These are phyloP conservation scores for Sporobolomyces phaffii DNA, from an alignment of 768 basidiomycete genomes.

Conservation along the genomic window DNA sequence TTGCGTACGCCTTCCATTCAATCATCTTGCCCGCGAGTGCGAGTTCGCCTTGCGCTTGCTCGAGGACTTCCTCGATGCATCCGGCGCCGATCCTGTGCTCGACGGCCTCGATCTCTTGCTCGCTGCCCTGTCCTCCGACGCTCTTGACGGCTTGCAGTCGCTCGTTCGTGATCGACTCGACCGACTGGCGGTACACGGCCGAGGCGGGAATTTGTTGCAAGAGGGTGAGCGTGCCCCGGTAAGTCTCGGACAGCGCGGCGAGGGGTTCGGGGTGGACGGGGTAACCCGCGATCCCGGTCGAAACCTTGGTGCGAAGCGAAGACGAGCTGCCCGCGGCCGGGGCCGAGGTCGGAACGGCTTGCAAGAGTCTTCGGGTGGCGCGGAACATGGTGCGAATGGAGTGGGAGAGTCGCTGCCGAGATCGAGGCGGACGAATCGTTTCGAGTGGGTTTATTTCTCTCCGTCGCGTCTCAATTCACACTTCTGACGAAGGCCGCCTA, in stretches of 20 bases:
- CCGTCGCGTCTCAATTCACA: too few relatives aligned
- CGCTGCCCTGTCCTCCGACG: conserved; percentile 52
- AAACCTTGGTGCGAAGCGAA: conserved; percentile 52
- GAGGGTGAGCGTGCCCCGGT: conserved; percentile 64
- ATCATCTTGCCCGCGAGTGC: conserved; percentile 67
- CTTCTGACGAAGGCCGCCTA: too few relatives aligned
- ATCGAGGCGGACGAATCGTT: not conserved
- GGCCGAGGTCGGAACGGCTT: not conserved
- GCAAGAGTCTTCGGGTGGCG: conserved; percentile 12
- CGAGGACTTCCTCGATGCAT: conserved; percentile 76
- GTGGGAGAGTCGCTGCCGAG: not conserved
- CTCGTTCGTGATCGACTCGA: conserved; percentile 73
- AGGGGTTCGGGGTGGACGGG: conserved; percentile 77
- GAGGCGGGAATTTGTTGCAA: conserved; percentile 67
- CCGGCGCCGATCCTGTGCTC: conserved; percentile 76
- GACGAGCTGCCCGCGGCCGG: not conserved
- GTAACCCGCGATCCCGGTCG: conserved; percentile 83
- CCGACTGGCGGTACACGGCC: conserved; percentile 82
- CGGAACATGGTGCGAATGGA: conserved; percentile 25
- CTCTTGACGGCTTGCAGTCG: conserved; percentile 61
- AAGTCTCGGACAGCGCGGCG: conserved; percentile 66
- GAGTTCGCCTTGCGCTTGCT: conserved; percentile 76
- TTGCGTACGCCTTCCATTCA: conserved; percentile 96
- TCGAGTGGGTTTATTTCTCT: not conserved
- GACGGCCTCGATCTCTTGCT: conserved; percentile 56